Evolutionary conservation across 805 yeast genomes (phyloP).

Genomic region (Metschnikowia anglica): DNA sequence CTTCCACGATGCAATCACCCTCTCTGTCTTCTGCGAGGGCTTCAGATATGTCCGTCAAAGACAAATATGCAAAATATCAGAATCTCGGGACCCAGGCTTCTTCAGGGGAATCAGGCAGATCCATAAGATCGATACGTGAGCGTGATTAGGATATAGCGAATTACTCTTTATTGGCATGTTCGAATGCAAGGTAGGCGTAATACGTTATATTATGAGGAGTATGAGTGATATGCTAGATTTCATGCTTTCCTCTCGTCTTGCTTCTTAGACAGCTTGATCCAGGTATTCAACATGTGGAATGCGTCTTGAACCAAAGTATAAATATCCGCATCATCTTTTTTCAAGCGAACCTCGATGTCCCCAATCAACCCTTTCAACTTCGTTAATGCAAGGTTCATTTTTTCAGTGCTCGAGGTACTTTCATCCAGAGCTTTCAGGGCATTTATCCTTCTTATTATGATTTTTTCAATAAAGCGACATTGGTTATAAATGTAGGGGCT

Average conservation of each 20-base stretch:
- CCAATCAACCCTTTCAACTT: conserved; percentile 35
- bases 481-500: conserved; percentile 38
- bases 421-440: not conserved
- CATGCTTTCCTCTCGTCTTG: conserved; percentile 10
- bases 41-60: conserved; percentile 21
- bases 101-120: conserved; percentile 9
- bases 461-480: conserved; percentile 31
- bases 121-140: conserved; percentile 20
- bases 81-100: conserved; percentile 8
- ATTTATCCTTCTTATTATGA: conserved; percentile 10
- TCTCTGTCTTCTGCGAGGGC: conserved; percentile 10
- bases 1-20: conserved; percentile 5
- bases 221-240: not conserved
- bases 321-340: conserved; percentile 33
- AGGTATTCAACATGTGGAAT: conserved; percentile 27
- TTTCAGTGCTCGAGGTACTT: not conserved
- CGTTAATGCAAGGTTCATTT: conserved; percentile 14
- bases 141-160: conserved; percentile 6
- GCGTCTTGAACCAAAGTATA: conserved; percentile 20
- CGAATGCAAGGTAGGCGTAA: not conserved
- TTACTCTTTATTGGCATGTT: not conserved
- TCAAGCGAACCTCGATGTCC: conserved; percentile 33
- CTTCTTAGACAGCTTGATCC: conserved; percentile 22
- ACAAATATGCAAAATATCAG: conserved; percentile 28
- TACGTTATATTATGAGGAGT: not conserved